These are phyloP conservation scores for Monilinia fructigena DNA, from an alignment of 2,329 filamentous ascomycete species.

Conservation along the genomic window DNA sequence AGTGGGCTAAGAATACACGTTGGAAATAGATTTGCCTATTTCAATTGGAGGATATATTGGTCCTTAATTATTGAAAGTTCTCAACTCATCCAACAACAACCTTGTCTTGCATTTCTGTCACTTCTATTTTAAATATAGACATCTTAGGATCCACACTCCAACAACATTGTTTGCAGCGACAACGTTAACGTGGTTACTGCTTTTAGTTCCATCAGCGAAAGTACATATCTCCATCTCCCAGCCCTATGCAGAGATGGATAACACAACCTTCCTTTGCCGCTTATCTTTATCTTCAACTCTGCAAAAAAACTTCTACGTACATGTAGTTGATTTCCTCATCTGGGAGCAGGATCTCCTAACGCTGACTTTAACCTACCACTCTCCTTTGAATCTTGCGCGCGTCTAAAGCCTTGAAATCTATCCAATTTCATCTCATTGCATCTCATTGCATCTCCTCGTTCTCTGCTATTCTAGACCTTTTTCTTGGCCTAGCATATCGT, in stretches of 20 bases:
- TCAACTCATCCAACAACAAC: neutral
- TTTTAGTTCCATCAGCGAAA: neutral
- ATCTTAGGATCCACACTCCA: slow-evolving; percentile 17
- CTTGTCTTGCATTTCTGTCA: neutral
- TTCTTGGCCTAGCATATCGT: slow-evolving; percentile 6
- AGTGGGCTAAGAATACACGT: neutral
- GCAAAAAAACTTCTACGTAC: slow-evolving; percentile 1
- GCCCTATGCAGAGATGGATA: neutral
- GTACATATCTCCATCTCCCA: slow-evolving; percentile 6
- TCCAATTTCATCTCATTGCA: neutral
- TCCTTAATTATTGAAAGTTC: slow-evolving; percentile 16
- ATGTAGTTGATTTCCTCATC: slow-evolving; percentile 16
- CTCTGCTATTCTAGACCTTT: slow-evolving; percentile 5
- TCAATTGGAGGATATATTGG: slow-evolving; percentile 15
- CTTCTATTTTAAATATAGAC: slow-evolving; percentile 18
- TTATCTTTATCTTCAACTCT: neutral
- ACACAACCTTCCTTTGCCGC: neutral
- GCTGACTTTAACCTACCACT: neutral
- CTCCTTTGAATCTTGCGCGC: slow-evolving; percentile 9
- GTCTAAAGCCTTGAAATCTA: neutral
- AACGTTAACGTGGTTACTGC: neutral
- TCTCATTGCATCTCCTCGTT: neutral
- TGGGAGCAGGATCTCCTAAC: slow-evolving; percentile 18
- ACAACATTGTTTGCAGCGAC: neutral
- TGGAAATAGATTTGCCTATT: neutral